Base-by-base conservation (phyloP, 2,329 filamentous ascomycete species). In the Akanthomyces uredinophilus region DNA sequence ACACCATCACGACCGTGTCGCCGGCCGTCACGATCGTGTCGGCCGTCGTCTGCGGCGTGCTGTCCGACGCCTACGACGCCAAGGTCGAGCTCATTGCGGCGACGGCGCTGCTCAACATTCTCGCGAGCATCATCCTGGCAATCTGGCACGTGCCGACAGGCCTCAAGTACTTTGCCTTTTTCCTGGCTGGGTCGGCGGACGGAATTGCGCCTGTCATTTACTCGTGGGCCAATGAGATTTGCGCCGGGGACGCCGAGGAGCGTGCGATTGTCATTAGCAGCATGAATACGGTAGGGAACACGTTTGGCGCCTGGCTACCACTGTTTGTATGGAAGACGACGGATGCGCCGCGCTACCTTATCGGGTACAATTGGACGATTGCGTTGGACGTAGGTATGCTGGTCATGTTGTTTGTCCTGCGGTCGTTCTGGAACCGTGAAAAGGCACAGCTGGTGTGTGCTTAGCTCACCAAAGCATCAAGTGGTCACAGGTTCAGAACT, bases 21-120 rank as follows among this genome's bases (percentile, higher is more conserved):
- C 73, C 69, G 11, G 71, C 69, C 1, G 61, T 72, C 0, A 70
- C 73, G 35, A 66, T 85, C 0, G 71, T 83, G 10, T 77, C 78
- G 2, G 84, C 83, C 0, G 71, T 87, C 0, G 68, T 76, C 3
- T 84, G 82, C 64, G 83, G 81, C 2, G 84, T 82, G 79, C 74
- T 77, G 4, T 84, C 81, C 3, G 84, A 85, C 67, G 76, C 77
- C 1, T 78, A 82, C 60, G 81, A 79, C 3, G 80, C 75, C 4
- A 72, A 76, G 27, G 65, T 73, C 29, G 65, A 68, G 16, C 63
- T 75, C 16, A 69, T 69, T 20, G 70, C 71, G 2, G 41, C 55
- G 20, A 65, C 65, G 20, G 66, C 64, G 13, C 18, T 62, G 46
- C 37, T 66, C 24, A 68, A 67, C 32, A 66, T 67, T 1, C 47